phyloP scores from a whole-genome alignment of 768 basidiomycete species.

The Suillus sp. region DNA sequence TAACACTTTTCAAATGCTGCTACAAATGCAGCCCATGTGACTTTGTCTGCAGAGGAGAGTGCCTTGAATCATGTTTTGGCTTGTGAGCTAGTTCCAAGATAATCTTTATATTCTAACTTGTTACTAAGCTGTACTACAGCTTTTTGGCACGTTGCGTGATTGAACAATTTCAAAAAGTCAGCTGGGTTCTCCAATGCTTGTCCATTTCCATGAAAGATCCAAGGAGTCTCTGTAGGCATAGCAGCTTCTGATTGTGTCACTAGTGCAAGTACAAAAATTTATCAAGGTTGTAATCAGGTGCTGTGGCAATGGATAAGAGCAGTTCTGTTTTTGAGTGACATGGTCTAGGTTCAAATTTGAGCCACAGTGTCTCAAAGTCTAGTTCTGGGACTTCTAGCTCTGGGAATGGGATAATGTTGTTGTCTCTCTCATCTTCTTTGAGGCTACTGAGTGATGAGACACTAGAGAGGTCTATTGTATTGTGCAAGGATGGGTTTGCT shows the following conservation, averaged over 20 bases:
- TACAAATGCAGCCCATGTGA: too few species aligned
- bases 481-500: too few species aligned
- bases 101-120: too few species aligned
- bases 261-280: not conserved
- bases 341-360: accelerated
- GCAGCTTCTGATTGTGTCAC: accelerated
- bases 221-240: not conserved
- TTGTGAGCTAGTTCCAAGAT: too few species aligned
- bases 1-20: too few species aligned
- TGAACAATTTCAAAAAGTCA: not conserved
- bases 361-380: not conserved
- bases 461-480: not conserved
- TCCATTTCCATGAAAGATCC: not conserved
- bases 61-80: too few species aligned
- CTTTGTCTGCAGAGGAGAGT: too few species aligned
- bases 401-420: not conserved
- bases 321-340: not conserved
- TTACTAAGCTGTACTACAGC: too few species aligned
- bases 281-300: not conserved
- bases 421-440: not conserved
- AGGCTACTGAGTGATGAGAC: not conserved
- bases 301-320: not conserved
- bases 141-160: not conserved
- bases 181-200: not conserved
- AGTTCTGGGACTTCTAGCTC: not conserved